Evolutionary conservation across 2,329 filamentous ascomycete genomes (phyloP), one percentile per base, ranked within the genome.

Genomic region (Knufia petricola): DNA sequence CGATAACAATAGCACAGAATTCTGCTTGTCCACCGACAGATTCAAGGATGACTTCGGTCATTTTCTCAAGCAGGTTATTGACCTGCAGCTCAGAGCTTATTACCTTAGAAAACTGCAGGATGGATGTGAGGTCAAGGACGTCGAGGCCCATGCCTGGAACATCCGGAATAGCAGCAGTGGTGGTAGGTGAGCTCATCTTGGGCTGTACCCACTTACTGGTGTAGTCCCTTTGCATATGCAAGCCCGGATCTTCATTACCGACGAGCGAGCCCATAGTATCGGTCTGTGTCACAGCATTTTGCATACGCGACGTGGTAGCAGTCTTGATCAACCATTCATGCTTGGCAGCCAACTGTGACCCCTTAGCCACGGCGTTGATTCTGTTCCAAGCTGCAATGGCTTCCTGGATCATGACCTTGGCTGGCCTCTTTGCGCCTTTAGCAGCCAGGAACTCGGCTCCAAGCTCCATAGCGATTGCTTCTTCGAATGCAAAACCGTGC

Each of bases 71-170:
- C 2, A 83, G 67, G 43, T 74, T 76, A 51, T 82, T 78, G 36
- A 82, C 76, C 52, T 81, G 73, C 13, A 83, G 67, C 57, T 82
- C 79, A 12, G 78, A 81, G 4, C 79, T 82, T 55, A 83, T 73
- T 4, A 82, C 71, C 60, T 82, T 79, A 47, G 76, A 81, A 21
- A 78, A 81, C 55, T 82, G 77, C 3, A 83, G 68, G 39, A 83
- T 82, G 36, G 75, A 78, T 2, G 76, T 76, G 13, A 82, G 60
- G 60, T 82, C 79, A 48, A 83, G 75, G 59, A 83, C 80, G 58
- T 82, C 79, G 49, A 75, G 60, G 30, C 70, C 69, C n/a, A 59
- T 39, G 2, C 59, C 59, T 42, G 55, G 55, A 2, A 59, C 53
- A 31, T 59, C 57, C 20, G 54, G 52, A 13, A 39, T 47, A 4